A percentile compares a stretch with the other conserved stretches of the same genome.
phyloP scores from a whole-genome alignment of 352 stramenopile species.

The Phytophthora pluvialis region DNA sequence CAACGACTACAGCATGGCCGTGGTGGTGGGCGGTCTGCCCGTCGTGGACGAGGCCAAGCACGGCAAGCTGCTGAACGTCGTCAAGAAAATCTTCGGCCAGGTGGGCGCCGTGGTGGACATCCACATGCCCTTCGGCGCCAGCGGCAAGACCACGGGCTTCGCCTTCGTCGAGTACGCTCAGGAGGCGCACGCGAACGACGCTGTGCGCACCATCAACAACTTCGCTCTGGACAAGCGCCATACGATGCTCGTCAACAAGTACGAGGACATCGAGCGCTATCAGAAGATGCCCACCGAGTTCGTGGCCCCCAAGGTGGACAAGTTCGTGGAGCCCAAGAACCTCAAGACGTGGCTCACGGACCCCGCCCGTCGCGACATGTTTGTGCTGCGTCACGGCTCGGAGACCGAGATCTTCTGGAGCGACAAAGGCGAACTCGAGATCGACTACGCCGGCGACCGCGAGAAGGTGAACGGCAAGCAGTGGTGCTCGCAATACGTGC shows the following conservation, averaged over 20 bases:
- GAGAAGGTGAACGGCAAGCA: slow-evolving; percentile 96
- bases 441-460: slow-evolving; percentile 96
- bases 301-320: slow-evolving; percentile 80
- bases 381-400: slow-evolving; percentile 93
- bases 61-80: slow-evolving; percentile 81
- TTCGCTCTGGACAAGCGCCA: slow-evolving; percentile 98
- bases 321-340: slow-evolving; percentile 93
- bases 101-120: slow-evolving; percentile 79
- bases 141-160: slow-evolving; percentile 74
- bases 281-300: slow-evolving; percentile 73
- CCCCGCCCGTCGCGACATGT: slow-evolving; percentile 93
- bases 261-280: slow-evolving; percentile 90
- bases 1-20: slow-evolving; percentile 80
- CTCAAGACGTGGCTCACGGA: slow-evolving; percentile 95
- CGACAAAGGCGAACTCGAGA: slow-evolving; percentile 80
- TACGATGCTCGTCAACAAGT: slow-evolving; percentile 93
- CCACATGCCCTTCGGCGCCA: slow-evolving; percentile 74
- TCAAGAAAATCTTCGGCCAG: slow-evolving; percentile 90
- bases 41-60: slow-evolving; percentile 81
- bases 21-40: slow-evolving; percentile 84
- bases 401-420: slow-evolving; percentile 98
- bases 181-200: slow-evolving; percentile 76
- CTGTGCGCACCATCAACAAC: slow-evolving; percentile 86
- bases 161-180: slow-evolving; percentile 86
- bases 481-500: slow-evolving; percentile 98